Evolutionary conservation across 2,329 filamentous ascomycete species (phyloP).

Genomic region (Phaeosphaeriaceae sp.): DNA sequence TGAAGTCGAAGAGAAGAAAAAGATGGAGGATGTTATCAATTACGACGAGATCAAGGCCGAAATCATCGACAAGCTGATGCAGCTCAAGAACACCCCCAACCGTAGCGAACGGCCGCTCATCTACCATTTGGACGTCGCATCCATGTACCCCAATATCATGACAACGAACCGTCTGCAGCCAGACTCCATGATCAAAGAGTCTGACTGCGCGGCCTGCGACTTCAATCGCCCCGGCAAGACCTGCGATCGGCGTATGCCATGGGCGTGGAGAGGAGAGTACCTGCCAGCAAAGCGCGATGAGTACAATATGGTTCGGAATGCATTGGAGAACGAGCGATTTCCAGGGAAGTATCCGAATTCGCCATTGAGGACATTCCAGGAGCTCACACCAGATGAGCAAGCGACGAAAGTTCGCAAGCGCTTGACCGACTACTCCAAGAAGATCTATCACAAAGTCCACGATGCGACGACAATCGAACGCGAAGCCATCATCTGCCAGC

Average conservation of each 20-base stretch:
- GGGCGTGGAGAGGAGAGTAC: constrained; percentile 98
- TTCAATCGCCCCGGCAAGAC: constrained; percentile 98
- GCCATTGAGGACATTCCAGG: constrained; percentile 77
- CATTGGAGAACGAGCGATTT: constrained; percentile 90
- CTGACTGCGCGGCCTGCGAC: constrained; percentile 95
- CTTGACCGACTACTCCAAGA: constrained; percentile 91
- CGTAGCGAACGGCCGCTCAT: constrained; percentile 87
- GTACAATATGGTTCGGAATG: constrained; percentile 98
- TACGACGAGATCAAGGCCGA: constrained; percentile 75
- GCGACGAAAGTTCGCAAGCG: constrained; percentile 82
- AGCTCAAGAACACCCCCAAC: constrained; percentile 83
- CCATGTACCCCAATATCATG: constrained; percentile 99
- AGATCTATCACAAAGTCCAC: constrained; percentile 99
- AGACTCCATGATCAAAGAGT: constrained; percentile 98
- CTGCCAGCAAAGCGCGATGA: constrained; percentile 95
- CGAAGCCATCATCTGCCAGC: constrained; percentile 97
- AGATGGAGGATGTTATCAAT: constrained; percentile 59
- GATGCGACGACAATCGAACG: constrained; percentile 90
- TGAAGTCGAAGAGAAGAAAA: constrained; percentile 61
- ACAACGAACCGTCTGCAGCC: constrained; percentile 97
- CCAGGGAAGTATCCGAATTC: constrained; percentile 78
- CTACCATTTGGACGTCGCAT: constrained; percentile 97
- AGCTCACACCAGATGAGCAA: constrained; percentile 84
- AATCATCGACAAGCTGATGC: constrained; percentile 74
- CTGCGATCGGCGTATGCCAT: constrained; percentile 91